Evolutionary conservation across 2,329 filamentous ascomycete species (phyloP), one percentile per base, ranked within the genome.

Genomic region (Ceratocystis variospora): DNA sequence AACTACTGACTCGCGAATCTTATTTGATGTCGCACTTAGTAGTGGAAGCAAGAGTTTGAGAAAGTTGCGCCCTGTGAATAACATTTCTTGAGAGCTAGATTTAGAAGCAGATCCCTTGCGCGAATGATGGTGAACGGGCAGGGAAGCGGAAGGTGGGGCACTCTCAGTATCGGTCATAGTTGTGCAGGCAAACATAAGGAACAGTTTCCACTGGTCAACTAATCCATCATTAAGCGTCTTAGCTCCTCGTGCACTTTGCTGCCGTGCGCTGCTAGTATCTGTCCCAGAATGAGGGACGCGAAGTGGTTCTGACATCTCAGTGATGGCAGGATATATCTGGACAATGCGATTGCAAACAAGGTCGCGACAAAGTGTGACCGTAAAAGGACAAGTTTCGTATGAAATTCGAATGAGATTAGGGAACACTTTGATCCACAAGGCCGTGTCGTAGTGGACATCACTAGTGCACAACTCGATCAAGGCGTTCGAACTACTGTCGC

Each of bases 121-220:
- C 3, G 84, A 81, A 74, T 97, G 93, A 69, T 95, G 88, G 1
- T 79, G 78, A 12, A 55, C 45, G 17, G 64, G 66, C 5, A 67
- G 59, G n/a, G 65, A 64, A 19, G 67, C 66, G 37, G 86, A 79
- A 66, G 85, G 83, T 2, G 75, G 70, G 0, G 73, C 69, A 66
- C 79, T 84, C 8, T 90, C 90, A 8, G 90, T 83, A 70, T 94
- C 94, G 46, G 89, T 92, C 66, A 99, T 80, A 0, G 94, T 97
- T 8, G 93, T 96, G 76, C 95, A 99, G 8, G 93, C 94, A 77
- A 99, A 96, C 66, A 96, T 92, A 31, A 99, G 81, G 74, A 97
- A 97, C 1, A 97, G 79, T 75, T 96, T 97, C 93, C 93, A 99
- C 74, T 99, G 94, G 75, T 97, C 95, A 67, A 99, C 85, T 67